Base-by-base conservation (phyloP, 192 early-diverging fungal genomes). In the Kickxella alabastrina region DNA sequence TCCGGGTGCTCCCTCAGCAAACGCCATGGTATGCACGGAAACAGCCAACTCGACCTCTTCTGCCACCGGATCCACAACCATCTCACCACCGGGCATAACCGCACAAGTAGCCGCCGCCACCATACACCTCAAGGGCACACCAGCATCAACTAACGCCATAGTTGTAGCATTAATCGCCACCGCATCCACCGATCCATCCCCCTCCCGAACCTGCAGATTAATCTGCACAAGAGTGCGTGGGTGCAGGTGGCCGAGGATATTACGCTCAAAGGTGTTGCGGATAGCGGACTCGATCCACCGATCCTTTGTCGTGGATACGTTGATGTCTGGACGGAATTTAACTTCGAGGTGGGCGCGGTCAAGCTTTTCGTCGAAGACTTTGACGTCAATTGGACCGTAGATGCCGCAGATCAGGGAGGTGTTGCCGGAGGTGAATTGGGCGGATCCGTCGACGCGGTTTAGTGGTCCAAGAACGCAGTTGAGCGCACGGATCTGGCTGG, bases 121-220 rank as follows among this genome's bases (percentile, higher is more conserved):
- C 37, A 90, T 80, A 8, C 77, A 62, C 36, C 78, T 86, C 48
- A 97, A 61, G 7, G 93, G 86, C 10, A 97, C 79, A 13, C 90
- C 94, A 8, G 94, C 92, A 64, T 99, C 92, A 38, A 97, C 54
- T 19, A 98, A 79, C 2, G 93, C 92, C 55, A 97, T 42, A 2
- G 84, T 75, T 0, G 84, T 77, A 3, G 93, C 92, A 63, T 97
- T 97, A 34, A 95, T 81, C 4, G 87, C 84, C 5, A 85, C 78
- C 9, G 93, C 56, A 23, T 69, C 71, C 55, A 92, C 89, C 18
- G 80, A 80, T 53, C 96, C 96, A 64, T 96, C 93, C 51, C 86
- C 87, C 39, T 84, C 78, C 52, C 85, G 78, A 6, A 89, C 83
- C 63, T 99, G 96, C 17, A 90, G 52, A 8, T 88, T 91, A 48